phyloP scores from a whole-genome alignment of 768 basidiomycete genomes.

The Lepiota venenata region DNA sequence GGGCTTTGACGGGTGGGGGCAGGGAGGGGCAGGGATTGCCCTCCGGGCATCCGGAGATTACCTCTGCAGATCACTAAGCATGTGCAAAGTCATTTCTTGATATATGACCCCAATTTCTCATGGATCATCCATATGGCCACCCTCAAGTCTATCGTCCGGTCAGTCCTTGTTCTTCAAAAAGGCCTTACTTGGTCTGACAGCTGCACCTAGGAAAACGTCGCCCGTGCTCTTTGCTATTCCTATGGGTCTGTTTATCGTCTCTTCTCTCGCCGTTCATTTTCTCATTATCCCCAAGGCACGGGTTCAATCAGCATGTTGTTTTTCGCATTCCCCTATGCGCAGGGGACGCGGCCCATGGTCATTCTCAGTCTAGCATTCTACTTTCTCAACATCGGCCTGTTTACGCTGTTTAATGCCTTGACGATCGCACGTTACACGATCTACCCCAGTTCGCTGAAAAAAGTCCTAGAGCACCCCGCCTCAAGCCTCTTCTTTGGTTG shows the following conservation, averaged over 20 bases:
- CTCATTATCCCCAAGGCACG: conserved; percentile 29
- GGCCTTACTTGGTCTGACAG: not conserved
- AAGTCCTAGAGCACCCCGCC: conserved; percentile 41
- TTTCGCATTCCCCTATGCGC: conserved; percentile 53
- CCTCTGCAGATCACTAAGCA: not conserved
- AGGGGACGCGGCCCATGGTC: conserved; percentile 35
- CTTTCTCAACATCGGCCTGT: conserved; percentile 55
- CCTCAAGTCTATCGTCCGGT: conserved; percentile 11
- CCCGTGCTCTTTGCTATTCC: conserved; percentile 41
- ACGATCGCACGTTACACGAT: conserved; percentile 48
- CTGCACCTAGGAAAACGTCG: conserved; percentile 29
- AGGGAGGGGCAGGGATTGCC: no score
- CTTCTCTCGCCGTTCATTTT: not conserved
- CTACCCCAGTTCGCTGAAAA: conserved; percentile 43
- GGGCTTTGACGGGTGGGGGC: no score
- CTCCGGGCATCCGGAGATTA: no score
- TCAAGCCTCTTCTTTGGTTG: conserved; percentile 43
- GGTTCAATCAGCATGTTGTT: conserved; percentile 55
- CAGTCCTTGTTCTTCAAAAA: not conserved
- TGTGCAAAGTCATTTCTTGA: not conserved
- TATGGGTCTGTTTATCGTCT: conserved; percentile 33
- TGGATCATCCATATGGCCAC: not conserved
- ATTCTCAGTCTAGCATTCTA: conserved; percentile 44
- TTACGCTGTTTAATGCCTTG: conserved; percentile 43
- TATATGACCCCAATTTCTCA: not conserved